Percentiles rank a stretch among this genome's conserved stretches.
Conservation (phyloP, 108 stramenopile genomes). For the Licmophora abbreviata region DNA sequence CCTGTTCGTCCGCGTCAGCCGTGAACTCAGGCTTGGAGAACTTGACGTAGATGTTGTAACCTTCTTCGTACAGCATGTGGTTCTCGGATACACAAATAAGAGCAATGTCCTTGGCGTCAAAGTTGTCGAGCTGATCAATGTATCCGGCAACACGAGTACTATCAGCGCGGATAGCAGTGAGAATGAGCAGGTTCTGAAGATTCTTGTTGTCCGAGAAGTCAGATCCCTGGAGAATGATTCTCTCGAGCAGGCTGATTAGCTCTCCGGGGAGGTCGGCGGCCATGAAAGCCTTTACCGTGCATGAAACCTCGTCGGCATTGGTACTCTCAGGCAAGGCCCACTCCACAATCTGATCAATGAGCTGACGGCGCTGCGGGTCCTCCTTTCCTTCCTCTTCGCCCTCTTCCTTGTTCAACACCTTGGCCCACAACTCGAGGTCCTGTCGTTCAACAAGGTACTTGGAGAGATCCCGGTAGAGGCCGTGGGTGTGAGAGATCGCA, state of each 20-base stretch:
- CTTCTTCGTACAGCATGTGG: constrained; percentile 99
- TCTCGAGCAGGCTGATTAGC: constrained; percentile 97
- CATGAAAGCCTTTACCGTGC: constrained; percentile 99
- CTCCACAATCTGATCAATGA: constrained; percentile 99
- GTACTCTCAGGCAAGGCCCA: constrained; percentile 99
- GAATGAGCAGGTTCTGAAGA: constrained; percentile 99
- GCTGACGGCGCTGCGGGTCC: constrained; percentile 81
- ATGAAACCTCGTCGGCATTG: constrained; percentile 97
- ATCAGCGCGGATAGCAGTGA: constrained; percentile 98
- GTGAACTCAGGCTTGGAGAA: constrained; percentile 90
- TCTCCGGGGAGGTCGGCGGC: constrained; percentile 97
- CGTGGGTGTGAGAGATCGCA: constrained; percentile 90
- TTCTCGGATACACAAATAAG: constrained; percentile 97
- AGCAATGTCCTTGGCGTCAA: constrained; percentile 98
- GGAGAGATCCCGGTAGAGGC: constrained; percentile 97
- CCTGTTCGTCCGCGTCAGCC: constrained; percentile 84
- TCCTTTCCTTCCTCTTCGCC: constrained; percentile 48
- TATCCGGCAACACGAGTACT: constrained; percentile 93
- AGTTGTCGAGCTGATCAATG: constrained; percentile 99
- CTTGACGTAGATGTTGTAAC: constrained; percentile 97
- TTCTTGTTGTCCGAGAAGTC: constrained; percentile 99
- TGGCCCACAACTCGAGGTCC: constrained; percentile 97
- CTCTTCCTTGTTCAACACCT: constrained; percentile 86
- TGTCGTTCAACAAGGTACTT: constrained; percentile 98
- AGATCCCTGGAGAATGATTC: constrained; percentile 98